phyloP scores from a whole-genome alignment of 495 filamentous ascomycete genomes.

The Aspergillus nidulans region DNA sequence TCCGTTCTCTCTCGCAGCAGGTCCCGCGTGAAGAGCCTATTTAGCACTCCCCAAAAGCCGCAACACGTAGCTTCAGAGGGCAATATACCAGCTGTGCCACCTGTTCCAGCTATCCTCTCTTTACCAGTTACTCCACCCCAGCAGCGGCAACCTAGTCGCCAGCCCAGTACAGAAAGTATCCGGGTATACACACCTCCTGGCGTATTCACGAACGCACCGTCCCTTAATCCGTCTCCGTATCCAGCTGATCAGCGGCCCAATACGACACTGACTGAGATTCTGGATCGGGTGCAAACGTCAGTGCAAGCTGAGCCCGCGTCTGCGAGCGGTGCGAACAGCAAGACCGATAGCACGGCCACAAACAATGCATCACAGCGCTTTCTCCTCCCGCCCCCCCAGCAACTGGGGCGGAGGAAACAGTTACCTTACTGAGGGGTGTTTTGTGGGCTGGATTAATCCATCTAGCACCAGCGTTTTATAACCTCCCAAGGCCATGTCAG shows the following conservation, averaged over 20 bases:
- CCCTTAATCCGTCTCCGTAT: conserved; percentile 30
- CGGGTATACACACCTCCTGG: conserved; percentile 64
- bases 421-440: neutral
- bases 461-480: neutral
- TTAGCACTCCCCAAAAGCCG: conserved; percentile 17
- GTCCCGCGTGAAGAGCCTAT: conserved; percentile 35
- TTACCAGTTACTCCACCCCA: conserved; percentile 30
- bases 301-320: neutral
- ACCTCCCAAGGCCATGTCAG: too few species aligned
- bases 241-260: conserved; percentile 33
- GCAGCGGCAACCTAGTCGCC: conserved; percentile 52
- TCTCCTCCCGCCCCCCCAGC: conserved; percentile 5
- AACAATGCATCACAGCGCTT: neutral
- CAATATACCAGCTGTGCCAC: conserved; percentile 16
- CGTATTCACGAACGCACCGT: conserved; percentile 26
- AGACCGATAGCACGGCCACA: neutral
- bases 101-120: conserved; percentile 14
- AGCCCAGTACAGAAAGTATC: conserved; percentile 62
- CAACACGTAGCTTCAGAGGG: neutral
- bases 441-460: neutral
- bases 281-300: conserved; percentile 42
- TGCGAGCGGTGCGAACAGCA: neutral
- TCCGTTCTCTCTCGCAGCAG: conserved; percentile 35
- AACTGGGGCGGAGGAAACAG: neutral
- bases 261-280: conserved; percentile 64